Conservation (phyloP, 768 basidiomycete genomes). For the Ramaria rubella region DNA sequence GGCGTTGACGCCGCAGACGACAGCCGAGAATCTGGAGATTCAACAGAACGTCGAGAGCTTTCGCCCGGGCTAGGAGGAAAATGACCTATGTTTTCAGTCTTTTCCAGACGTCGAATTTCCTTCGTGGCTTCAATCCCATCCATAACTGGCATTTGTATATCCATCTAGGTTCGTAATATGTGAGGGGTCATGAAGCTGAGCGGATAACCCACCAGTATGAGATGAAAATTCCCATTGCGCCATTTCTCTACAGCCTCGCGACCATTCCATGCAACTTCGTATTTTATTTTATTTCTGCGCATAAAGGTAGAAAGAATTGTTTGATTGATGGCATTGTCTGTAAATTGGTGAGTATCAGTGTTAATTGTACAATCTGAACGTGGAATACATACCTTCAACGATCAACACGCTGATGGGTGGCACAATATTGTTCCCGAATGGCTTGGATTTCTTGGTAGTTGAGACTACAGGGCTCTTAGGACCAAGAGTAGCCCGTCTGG, state of each 20-base stretch:
- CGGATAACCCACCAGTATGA: slow-evolving; percentile 71
- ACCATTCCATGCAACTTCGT: slow-evolving; percentile 90
- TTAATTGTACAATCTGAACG: background rate
- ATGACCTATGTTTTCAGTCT: slow-evolving; percentile 54
- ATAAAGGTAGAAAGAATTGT: slow-evolving; percentile 96
- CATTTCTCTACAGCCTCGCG: slow-evolving; percentile 95
- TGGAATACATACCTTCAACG: slow-evolving; percentile 71
- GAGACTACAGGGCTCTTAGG: slow-evolving; percentile 23
- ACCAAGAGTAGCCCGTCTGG: slow-evolving; percentile 27
- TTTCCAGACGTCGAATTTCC: slow-evolving; percentile 85
- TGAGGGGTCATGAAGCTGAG: background rate
- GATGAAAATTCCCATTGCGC: slow-evolving; percentile 86
- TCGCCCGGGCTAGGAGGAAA: slow-evolving; percentile 59
- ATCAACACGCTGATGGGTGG: slow-evolving; percentile 98
- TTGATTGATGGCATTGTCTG: slow-evolving; percentile 98
- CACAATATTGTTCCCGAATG: slow-evolving; percentile 64
- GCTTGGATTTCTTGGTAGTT: slow-evolving; percentile 40
- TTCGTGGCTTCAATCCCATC: slow-evolving; percentile 97
- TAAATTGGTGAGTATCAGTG: background rate
- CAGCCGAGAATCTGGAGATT: slow-evolving; percentile 35
- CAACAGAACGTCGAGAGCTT: slow-evolving; percentile 46
- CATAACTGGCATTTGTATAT: slow-evolving; percentile 99
- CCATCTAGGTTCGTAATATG: slow-evolving; percentile 63
- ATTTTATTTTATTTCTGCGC: slow-evolving; percentile 93
- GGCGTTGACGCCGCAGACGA: slow-evolving; percentile 42